Evolutionary conservation across 306 rosid species (phyloP).

Genomic region (Gynostemma pentaphyllum): DNA sequence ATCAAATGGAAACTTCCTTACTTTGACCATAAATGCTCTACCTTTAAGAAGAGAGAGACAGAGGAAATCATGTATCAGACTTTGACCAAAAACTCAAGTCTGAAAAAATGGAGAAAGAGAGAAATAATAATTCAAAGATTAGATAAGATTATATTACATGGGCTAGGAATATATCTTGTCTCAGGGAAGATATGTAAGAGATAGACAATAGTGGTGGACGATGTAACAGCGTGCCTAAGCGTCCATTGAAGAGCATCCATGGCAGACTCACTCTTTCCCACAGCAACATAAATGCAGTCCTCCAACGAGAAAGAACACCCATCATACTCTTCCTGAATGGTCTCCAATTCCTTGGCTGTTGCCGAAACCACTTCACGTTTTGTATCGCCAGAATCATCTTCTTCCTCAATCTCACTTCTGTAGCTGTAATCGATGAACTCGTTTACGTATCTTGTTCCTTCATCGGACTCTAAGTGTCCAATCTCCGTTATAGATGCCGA

Average conservation of each 20-base stretch:
- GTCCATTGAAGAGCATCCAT: conserved; percentile 61
- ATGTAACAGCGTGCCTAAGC: conserved; percentile 26
- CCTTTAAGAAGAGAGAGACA: not conserved
- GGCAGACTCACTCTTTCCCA: conserved; percentile 30
- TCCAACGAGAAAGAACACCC: conserved; percentile 3
- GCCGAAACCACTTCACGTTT: not conserved
- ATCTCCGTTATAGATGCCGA: not conserved
- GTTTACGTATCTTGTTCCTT: not conserved
- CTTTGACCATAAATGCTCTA: not conserved
- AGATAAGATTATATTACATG: too few relatives aligned
- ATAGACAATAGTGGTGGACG: conserved; percentile 34
- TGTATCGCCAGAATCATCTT: conserved; percentile 8
- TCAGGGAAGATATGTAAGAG: conserved; percentile 71
- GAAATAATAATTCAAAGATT: conserved; percentile 1
- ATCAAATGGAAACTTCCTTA: not conserved
- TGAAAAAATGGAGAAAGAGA: not conserved
- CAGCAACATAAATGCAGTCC: conserved; percentile 46
- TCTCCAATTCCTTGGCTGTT: conserved; percentile 26
- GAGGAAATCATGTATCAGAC: not conserved
- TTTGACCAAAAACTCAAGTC: not conserved
- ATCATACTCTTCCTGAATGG: conserved; percentile 31
- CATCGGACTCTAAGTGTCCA: not conserved
- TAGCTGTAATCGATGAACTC: conserved; percentile 5
- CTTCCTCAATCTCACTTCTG: conserved; percentile 64
- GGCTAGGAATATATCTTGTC: conserved; percentile 49